A percentile compares a stretch with the other conserved stretches of the same genome.
Conservation (phyloP, 2,329 filamentous ascomycete genomes). For the Pezicula neosporulosa region DNA sequence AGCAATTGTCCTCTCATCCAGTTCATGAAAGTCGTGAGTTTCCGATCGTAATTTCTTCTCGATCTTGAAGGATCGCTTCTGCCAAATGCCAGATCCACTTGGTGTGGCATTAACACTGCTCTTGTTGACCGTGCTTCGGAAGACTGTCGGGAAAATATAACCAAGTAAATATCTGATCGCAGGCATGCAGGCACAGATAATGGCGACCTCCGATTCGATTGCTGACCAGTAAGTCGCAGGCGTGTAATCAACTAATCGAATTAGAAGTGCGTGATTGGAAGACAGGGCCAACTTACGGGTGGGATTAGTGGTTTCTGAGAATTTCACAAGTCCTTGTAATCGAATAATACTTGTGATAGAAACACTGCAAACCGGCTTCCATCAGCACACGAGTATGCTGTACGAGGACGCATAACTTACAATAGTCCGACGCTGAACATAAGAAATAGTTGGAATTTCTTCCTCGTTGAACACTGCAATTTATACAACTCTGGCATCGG, state of each 20-base stretch:
- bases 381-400: background rate
- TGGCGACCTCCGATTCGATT: conserved; percentile 21
- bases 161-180: conserved; percentile 17
- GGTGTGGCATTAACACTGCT: too few relatives aligned
- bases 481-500: conserved; percentile 42
- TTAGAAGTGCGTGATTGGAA: too few relatives aligned
- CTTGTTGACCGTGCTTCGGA: background rate
- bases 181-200: conserved; percentile 25
- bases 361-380: conserved; percentile 10
- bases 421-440: conserved; percentile 51
- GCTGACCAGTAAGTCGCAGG: conserved; percentile 14
- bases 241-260: conserved; percentile 11
- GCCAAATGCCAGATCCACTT: too few relatives aligned
- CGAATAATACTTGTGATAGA: conserved; percentile 22
- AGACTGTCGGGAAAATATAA: conserved; percentile 11
- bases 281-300: conserved; percentile 10
- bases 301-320: conserved; percentile 16
- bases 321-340: conserved; percentile 17
- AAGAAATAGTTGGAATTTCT: conserved; percentile 43
- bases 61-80: too few relatives aligned
- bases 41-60: too few relatives aligned
- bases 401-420: conserved; percentile 7
- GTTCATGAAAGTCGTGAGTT: too few relatives aligned
- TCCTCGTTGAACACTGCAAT: conserved; percentile 42
- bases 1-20: too few relatives aligned